Evolutionary conservation across 768 basidiomycete species (phyloP), one percentile per base, ranked within the genome.

Genomic region (Lactarius pseudohatsudake): DNA sequence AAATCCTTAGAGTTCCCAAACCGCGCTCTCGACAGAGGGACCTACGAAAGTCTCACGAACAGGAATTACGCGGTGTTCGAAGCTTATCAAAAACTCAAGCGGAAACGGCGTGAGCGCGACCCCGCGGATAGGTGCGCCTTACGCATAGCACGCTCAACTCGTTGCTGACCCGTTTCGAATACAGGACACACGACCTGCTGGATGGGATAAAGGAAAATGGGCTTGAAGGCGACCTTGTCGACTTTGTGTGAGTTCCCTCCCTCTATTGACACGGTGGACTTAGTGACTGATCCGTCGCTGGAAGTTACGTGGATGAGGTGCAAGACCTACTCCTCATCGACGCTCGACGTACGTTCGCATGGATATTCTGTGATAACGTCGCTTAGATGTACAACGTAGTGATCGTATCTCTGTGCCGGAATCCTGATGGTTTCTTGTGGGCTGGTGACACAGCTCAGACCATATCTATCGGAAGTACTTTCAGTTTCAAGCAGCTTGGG

Each of bases 401-500:
- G 4, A 74, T 91, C 47, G 78, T 88, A 36, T 77, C 78, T 0
- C 72, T 91, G 22, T 90, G 87, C 67, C 74, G 75, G 13, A 90
- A 90, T 70, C 81, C 84, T 0, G 77, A 88, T 61, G 89, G 90
- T 0, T 75, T 90, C 22, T 87, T 91, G 67, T 91, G 88, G 87
- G 90, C 89, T 2, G 90, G 91, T 0, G 90, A 92, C 72, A 91
- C 90, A 0, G 89, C 90, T 0, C 90, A 92, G 69, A 88, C 90
- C 0, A 91, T 91, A 45, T 85, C 88, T 0, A 81, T 83, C 0
- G 90, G 90, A 4, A 89, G 87, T 67, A 82, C 87, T 0, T 92
- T 92, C 70, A 77, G 85, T 11, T 92, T 92, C 72, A 78, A 87
- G 62, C 88, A 90, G 54, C 72, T 92, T 59, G 90, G 86, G 72